Evolutionary conservation across 371 early-diverging fungal genomes (phyloP), one percentile per base, ranked within the genome.

Genomic region (Actinomortierella wolfii): DNA sequence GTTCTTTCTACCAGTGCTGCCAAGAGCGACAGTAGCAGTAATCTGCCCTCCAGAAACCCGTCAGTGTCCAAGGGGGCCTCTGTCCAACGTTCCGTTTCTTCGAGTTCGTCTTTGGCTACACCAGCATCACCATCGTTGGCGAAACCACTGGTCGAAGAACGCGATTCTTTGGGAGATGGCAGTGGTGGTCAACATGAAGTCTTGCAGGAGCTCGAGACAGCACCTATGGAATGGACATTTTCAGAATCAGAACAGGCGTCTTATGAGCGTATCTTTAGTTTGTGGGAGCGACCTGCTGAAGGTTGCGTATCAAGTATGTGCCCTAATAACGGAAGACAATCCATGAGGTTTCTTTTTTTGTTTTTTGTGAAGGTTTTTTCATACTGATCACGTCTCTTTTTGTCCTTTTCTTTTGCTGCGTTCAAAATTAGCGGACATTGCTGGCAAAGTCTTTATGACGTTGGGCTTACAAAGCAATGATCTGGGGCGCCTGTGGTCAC

Each of bases 361-460:
- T 26, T 15, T 4, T 39, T 51, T 14, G 20, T 17, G 9, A 23
- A 9, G 2, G 18, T 40, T 2, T n/a, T 39, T 2, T 28, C 11
- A 18, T 20, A 11, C 34, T 7, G 20, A 17, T 18, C 20, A 23
- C 18, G 1, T 21, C 20, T 15, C 2, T 2, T 7, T 34, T 34
- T 34, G 14, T 61, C 14, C 21, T 25, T 21, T 50, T 47, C 4
- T 8, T n/a, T n/a, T 3, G 6, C 14, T 21, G 2, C 21, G 9
- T 47, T 20, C 21, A 11, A 20, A 23, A 44, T 18, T 55, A 70
- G 71, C 61, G 11, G 71, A 70, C 13, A 70, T 70, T 51, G 71
- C 71, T 4, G 65, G 61, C n/a, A 70, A 70, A 48, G 71, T 70
- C 13, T 70, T 57, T 23, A 70, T 70, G 65, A 70, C 71, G 1